These are phyloP conservation scores for Saposhnikovia divaricata DNA, from an alignment of 129 eudicot genomes.

Conservation along the genomic window DNA sequence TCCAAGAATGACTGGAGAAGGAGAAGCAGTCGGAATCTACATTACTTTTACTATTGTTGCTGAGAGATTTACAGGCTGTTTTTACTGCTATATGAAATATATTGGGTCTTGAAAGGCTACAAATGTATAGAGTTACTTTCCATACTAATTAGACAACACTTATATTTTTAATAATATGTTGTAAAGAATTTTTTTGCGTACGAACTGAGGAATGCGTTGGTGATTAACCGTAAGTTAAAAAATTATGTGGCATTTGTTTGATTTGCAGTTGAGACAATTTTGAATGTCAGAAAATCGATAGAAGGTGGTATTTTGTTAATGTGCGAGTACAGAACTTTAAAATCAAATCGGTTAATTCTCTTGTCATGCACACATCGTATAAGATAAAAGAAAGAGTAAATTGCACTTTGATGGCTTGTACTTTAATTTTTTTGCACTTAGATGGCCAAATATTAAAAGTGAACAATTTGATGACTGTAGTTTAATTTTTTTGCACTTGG, in stretches of 20 bases:
- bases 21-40: neutral
- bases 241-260: neutral
- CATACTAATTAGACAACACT: neutral
- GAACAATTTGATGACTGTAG: too few species aligned
- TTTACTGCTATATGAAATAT: neutral
- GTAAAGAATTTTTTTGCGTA: neutral
- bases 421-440: too few species aligned
- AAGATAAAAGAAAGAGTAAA: too few species aligned
- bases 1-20: neutral
- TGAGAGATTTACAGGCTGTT: neutral
- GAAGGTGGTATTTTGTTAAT: too few species aligned
- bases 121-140: neutral
- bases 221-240: neutral
- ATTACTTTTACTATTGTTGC: neutral
- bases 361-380: too few species aligned
- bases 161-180: neutral
- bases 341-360: too few species aligned
- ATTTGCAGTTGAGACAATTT: too few species aligned
- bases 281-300: too few species aligned
- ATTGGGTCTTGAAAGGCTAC: neutral
- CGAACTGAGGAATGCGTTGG: neutral
- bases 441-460: too few species aligned
- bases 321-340: too few species aligned
- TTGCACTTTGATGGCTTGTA: too few species aligned
- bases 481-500: too few species aligned